Percentiles rank a stretch among this genome's conserved stretches.
Conservation (phyloP, 148 eudicot genomes). For the Mesembryanthemum crystallinum region DNA sequence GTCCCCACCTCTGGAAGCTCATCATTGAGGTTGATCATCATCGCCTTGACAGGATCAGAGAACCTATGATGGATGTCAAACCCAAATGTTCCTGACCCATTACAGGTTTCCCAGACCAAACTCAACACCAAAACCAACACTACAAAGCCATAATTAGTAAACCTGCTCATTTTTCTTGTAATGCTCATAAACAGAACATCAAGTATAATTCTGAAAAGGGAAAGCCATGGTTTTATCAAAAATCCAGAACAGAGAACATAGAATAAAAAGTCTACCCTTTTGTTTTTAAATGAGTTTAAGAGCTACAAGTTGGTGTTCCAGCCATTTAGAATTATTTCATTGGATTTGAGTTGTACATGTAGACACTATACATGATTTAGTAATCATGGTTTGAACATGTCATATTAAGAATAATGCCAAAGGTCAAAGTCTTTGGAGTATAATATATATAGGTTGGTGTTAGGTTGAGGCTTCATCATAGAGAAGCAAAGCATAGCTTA, state of each 20-base stretch:
- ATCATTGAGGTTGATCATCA: conserved; percentile 37
- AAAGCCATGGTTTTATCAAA: background rate
- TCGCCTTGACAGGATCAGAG: conserved; percentile 65
- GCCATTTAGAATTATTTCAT: conserved; percentile 3
- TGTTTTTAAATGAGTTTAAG: background rate
- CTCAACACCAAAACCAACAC: conserved; percentile 15
- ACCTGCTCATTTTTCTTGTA: conserved; percentile 2
- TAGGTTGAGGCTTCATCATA: conserved; percentile 11
- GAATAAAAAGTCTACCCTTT: conserved; percentile 1
- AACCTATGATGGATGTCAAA: conserved; percentile 73
- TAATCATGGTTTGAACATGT: background rate
- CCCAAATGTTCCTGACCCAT: conserved; percentile 48
- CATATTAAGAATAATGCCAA: background rate
- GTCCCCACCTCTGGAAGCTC: conserved; percentile 66
- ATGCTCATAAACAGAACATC: conserved; percentile 5
- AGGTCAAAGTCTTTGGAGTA: conserved; percentile 19
- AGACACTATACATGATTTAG: background rate
- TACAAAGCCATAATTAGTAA: background rate
- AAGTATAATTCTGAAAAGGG: background rate
- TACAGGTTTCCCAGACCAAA: conserved; percentile 26
- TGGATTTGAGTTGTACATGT: background rate
- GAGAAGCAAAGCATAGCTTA: background rate
- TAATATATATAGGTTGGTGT: conserved; percentile 11
- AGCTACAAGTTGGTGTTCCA: background rate
- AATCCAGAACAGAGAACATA: background rate